Conservation (phyloP, 2,329 filamentous ascomycete species). For the Hymenoscyphus occultus region DNA sequence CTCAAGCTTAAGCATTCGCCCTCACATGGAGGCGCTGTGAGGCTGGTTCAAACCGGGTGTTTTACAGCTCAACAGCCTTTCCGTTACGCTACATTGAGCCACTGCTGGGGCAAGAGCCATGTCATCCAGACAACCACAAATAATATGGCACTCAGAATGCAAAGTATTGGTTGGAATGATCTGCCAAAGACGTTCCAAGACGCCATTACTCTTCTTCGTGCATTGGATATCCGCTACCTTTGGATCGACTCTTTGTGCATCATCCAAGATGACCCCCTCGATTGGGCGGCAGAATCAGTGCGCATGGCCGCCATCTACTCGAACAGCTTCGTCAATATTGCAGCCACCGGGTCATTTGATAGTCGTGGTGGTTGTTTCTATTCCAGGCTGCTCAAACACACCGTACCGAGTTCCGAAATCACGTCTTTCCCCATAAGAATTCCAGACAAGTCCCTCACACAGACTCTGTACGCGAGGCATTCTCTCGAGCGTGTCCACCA, state of each 20-base stretch:
- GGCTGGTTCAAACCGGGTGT: not conserved
- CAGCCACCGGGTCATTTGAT: not conserved
- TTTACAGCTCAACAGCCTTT: not conserved
- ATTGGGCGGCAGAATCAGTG: not conserved
- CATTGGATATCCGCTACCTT: not conserved
- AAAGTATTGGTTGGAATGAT: not conserved
- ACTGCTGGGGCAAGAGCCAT: not conserved
- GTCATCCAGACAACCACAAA: not conserved
- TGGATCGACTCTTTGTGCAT: constrained; percentile 1
- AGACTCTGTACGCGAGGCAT: not conserved
- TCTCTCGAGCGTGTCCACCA: not conserved
- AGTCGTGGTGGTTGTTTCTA: not conserved
- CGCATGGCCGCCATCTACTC: not conserved
- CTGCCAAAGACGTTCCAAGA: not conserved
- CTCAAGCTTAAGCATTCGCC: not conserved
- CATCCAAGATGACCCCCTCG: not conserved
- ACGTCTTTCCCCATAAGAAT: not conserved
- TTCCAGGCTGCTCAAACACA: not conserved
- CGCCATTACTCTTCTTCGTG: not conserved
- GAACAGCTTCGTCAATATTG: not conserved
- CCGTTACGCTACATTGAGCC: not conserved
- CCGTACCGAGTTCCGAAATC: not conserved
- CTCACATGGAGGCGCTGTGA: too few relatives aligned
- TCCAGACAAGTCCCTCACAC: too few relatives aligned
- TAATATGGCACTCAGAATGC: not conserved